Evolutionary conservation across 2,329 filamentous ascomycete genomes (phyloP), one percentile per base, ranked within the genome.

Genomic region (Neocucurbitaria cava): DNA sequence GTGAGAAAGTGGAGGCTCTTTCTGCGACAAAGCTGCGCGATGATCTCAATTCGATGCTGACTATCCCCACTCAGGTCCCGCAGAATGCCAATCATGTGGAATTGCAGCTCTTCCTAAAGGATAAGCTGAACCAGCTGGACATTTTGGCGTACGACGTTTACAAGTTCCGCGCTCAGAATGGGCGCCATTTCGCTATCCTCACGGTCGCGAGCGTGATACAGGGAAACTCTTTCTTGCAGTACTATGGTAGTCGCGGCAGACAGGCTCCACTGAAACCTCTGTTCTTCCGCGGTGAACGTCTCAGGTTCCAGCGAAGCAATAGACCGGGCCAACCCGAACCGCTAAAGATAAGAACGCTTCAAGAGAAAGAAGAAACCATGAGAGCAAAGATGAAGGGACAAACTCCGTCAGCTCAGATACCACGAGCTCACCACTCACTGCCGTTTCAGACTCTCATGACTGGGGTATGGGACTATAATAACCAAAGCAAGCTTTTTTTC

Each of bases 111-210:
- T 78, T 75, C 42, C 74, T 85, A 13, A 65, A 69, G 17, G 68
- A 71, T 0, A 65, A 70, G 13, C 66, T 85, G 6, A 55, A 48
- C 5, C 52, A 64, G 1, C 74, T 81, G 7, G 69, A 68, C 1
- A 79, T 84, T 50, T 46, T 71, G 3, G 66, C 71, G 26, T 83
- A 76, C 56, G 70, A 81, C 41, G 78, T 78, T 41, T 72, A 78
- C 28, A 84, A 83, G 58, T 65, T 73, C 3, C 64, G 23, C 56
- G 58, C 54, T 17, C 48, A 49, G 0, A 5, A 50, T 11, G 76
- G 74, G 58, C 31, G 26, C 8, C 8, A 31, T 0, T 46, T 46
- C 17, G 83, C 78, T 0, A 75, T 71, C 11, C 58, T 85, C 36
- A 83, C 82, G 0, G 76, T 85, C 20, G 74, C 80, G 1, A 71